Evolutionary conservation across 75 land plant species (phyloP), one percentile per base, ranked within the genome.

Genomic region (Pseudotsuga menziesii): DNA sequence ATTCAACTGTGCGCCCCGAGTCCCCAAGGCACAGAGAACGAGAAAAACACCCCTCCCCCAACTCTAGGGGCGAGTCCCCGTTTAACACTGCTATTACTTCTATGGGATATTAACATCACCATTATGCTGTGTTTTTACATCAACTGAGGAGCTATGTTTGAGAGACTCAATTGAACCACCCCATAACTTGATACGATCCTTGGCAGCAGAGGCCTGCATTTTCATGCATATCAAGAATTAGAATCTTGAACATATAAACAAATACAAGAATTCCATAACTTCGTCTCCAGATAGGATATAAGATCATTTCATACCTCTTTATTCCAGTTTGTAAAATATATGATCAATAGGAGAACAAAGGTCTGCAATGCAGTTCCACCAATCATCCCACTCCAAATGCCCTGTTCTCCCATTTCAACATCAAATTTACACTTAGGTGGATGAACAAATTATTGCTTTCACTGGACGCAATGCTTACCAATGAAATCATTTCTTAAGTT

Each of bases 301-400:
- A 32, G 35, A 72, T 55, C 8, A 75, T 22, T 16, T 57, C 27
- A 55, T 76, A 84, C 91, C 88, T 90, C 86, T 66, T 79, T 83
- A 17, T 88, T 63, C 92, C 92, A 90, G 56, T 90, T 80, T 19
- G 84, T 83, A 73, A 57, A 62, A 22, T 73, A 23, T 13, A 82
- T 75, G 1, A 85, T 74, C 23, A 59, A 57, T 6, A 77, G 13
- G 3, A 90, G 44, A 41, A 86, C 60, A n/a, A 88, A n/a, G 19
- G 85, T 80, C 61, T 90, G 89, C 23, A 87, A 58, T 0, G 72
- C 79, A 48, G 81, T 74, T 52, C 90, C 92, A 76, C 83, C 39
- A 12, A 85, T 73, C 83, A 88, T 87, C 22, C 90, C 90, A 35
- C 35, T 61, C 88, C 89, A 85, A 26, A 90, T 83, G 23, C 92